A percentile compares a stretch with the other conserved stretches of the same genome.
Evolutionary conservation across 2,329 filamentous ascomycete genomes (phyloP).

Genomic region (Scedosporium aurantiacum): DNA sequence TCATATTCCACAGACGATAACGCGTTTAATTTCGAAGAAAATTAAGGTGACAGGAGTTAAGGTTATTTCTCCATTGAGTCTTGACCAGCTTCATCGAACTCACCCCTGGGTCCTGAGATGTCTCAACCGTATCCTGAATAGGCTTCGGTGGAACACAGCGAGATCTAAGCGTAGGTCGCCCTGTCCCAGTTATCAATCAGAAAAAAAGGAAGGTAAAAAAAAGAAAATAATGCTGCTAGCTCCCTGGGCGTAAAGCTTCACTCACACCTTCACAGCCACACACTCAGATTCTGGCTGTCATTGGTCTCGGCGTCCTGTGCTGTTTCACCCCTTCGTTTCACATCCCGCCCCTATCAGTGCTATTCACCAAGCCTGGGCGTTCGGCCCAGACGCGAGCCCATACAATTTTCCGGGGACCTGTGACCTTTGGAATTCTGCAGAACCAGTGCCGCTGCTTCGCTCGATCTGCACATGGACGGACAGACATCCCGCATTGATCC

Average conservation of each 20-base stretch:
- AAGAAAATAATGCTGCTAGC: background rate
- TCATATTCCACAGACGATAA: background rate
- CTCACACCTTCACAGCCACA: background rate
- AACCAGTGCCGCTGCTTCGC: too few species aligned
- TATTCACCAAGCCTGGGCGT: slow-evolving; percentile 1
- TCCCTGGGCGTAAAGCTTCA: background rate
- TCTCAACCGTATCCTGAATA: too few species aligned
- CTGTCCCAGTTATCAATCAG: background rate
- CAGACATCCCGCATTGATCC: too few species aligned
- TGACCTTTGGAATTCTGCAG: background rate
- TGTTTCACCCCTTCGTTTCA: slow-evolving; percentile 1
- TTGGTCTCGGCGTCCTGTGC: background rate
- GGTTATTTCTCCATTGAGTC: too few species aligned
- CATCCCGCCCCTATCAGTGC: background rate
- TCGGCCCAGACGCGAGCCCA: background rate
- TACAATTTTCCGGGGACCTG: background rate
- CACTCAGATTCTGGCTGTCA: background rate
- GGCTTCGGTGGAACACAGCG: background rate
- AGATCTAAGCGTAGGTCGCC: background rate
- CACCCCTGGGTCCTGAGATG: too few species aligned
- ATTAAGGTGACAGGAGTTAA: background rate
- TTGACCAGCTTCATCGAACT: too few species aligned
- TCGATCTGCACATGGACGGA: too few species aligned
- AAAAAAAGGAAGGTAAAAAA: background rate
- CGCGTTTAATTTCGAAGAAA: background rate